Evolutionary conservation across 768 basidiomycete species (phyloP).

Genomic region (Cyathus striatus): DNA sequence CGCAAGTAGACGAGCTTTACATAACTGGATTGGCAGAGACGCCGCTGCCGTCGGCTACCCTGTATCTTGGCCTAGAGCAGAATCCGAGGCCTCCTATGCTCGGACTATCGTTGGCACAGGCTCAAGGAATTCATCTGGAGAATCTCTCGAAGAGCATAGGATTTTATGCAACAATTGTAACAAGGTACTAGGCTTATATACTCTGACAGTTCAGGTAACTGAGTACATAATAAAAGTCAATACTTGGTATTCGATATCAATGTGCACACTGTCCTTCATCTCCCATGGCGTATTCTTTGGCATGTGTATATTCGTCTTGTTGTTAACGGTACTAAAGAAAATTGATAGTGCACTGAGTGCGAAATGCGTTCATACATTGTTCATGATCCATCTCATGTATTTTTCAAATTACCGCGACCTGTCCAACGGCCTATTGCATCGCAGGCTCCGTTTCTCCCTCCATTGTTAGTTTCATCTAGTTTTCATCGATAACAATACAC

Average conservation of each 20-base stretch:
- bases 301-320: slow-evolving; percentile 26
- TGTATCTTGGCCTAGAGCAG: slow-evolving; percentile 41
- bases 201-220: too few relatives aligned
- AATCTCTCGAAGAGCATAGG: slow-evolving; percentile 46
- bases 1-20: slow-evolving; percentile 68
- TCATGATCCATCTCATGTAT: slow-evolving; percentile 83
- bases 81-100: slow-evolving; percentile 61
- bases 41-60: slow-evolving; percentile 53
- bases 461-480: slow-evolving; percentile 41
- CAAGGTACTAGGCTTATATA: slow-evolving; percentile 41
- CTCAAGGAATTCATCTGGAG: slow-evolving; percentile 25
- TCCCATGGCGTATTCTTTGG: slow-evolving; percentile 69
- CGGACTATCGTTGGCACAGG: slow-evolving; percentile 61
- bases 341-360: slow-evolving; percentile 68
- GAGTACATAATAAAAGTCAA: too few relatives aligned
- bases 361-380: slow-evolving; percentile 72
- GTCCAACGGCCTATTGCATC: slow-evolving; percentile 55
- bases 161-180: slow-evolving; percentile 58
- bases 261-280: slow-evolving; percentile 85
- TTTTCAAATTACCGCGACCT: slow-evolving; percentile 82
- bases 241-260: slow-evolving; percentile 79
- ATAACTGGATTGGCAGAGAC: slow-evolving; percentile 75
- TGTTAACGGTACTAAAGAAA: slow-evolving; percentile 1
- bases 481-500: not conserved
- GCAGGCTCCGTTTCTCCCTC: slow-evolving; percentile 58